Percentiles rank a stretch among this genome's conserved stretches.
Evolutionary conservation across 441 rosid genomes (phyloP).

Genomic region (Gossypium schwendimanii): DNA sequence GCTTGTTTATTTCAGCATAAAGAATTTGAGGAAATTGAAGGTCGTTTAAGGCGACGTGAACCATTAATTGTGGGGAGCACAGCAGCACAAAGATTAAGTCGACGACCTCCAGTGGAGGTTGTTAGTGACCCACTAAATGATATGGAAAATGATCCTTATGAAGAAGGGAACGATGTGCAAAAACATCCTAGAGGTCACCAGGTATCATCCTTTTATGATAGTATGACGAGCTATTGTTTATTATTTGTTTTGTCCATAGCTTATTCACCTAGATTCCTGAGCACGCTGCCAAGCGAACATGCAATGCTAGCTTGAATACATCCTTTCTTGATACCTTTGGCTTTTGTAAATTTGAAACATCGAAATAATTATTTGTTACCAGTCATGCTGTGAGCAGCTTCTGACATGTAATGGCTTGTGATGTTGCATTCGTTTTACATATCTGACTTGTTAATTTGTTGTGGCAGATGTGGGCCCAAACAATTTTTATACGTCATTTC

Average conservation of each 20-base stretch:
- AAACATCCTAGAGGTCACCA: slow-evolving; percentile 56
- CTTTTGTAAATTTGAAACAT: not conserved
- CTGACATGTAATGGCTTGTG: not conserved
- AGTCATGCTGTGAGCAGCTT: not conserved
- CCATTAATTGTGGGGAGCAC: slow-evolving; percentile 78
- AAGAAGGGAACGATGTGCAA: slow-evolving; percentile 67
- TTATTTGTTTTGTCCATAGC: slow-evolving; percentile 9
- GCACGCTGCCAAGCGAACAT: not conserved
- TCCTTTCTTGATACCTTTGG: not conserved
- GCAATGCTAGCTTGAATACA: not conserved
- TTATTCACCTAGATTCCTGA: not conserved
- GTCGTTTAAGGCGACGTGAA: slow-evolving; percentile 70
- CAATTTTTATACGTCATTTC: not conserved
- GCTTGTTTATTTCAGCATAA: slow-evolving; percentile 58
- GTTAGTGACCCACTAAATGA: slow-evolving; percentile 83
- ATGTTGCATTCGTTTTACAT: not conserved
- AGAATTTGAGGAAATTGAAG: slow-evolving; percentile 95
- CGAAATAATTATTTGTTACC: not conserved
- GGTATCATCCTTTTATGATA: slow-evolving; percentile 34
- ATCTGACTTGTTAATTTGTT: not conserved
- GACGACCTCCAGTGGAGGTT: slow-evolving; percentile 75
- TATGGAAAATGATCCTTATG: slow-evolving; percentile 76
- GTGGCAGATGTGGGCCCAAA: not conserved
- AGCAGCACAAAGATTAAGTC: slow-evolving; percentile 76
- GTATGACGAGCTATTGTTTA: not conserved